Percentiles rank a stretch among this genome's conserved stretches.
phyloP scores from a whole-genome alignment of 495 filamentous ascomycete genomes.

The Penicillium atrosanguineum region DNA sequence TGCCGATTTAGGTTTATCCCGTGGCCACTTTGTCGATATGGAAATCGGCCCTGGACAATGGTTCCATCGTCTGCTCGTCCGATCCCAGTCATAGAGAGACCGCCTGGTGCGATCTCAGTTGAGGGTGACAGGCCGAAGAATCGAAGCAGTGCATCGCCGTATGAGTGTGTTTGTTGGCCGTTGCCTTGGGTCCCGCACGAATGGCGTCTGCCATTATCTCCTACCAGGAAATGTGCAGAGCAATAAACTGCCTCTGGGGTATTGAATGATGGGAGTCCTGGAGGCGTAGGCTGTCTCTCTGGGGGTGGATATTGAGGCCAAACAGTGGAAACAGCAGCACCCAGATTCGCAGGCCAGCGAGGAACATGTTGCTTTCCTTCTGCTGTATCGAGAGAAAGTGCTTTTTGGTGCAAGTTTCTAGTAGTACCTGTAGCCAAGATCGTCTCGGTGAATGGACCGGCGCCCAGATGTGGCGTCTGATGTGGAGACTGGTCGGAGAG shows the following conservation, averaged over 20 bases:
- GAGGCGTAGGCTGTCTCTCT: slow-evolving; percentile 42
- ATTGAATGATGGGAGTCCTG: slow-evolving; percentile 47
- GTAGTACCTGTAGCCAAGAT: not conserved
- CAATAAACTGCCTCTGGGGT: slow-evolving; percentile 40
- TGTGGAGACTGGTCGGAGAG: slow-evolving; percentile 17
- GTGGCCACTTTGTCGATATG: slow-evolving; percentile 39
- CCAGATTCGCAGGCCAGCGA: slow-evolving; percentile 25
- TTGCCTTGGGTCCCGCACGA: not conserved
- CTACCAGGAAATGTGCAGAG: slow-evolving; percentile 25
- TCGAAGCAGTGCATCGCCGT: slow-evolving; percentile 25
- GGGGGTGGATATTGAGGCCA: slow-evolving; percentile 42
- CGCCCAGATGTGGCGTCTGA: not conserved
- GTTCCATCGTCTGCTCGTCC: slow-evolving; percentile 39
- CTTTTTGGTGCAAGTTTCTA: slow-evolving; percentile 17
- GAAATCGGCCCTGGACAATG: slow-evolving; percentile 37
- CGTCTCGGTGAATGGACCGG: not conserved
- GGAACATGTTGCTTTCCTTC: slow-evolving; percentile 8
- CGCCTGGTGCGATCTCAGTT: not conserved
- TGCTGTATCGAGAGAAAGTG: slow-evolving; percentile 22
- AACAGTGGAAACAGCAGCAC: slow-evolving; percentile 27
- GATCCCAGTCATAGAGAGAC: slow-evolving; percentile 15
- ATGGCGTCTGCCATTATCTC: slow-evolving; percentile 2
- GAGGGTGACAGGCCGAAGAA: slow-evolving; percentile 24
- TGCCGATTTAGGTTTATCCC: slow-evolving; percentile 24
- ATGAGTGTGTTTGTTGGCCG: slow-evolving; percentile 14